Conservation (phyloP, 2,329 filamentous ascomycete genomes). For the Neofusicoccum ribis region DNA sequence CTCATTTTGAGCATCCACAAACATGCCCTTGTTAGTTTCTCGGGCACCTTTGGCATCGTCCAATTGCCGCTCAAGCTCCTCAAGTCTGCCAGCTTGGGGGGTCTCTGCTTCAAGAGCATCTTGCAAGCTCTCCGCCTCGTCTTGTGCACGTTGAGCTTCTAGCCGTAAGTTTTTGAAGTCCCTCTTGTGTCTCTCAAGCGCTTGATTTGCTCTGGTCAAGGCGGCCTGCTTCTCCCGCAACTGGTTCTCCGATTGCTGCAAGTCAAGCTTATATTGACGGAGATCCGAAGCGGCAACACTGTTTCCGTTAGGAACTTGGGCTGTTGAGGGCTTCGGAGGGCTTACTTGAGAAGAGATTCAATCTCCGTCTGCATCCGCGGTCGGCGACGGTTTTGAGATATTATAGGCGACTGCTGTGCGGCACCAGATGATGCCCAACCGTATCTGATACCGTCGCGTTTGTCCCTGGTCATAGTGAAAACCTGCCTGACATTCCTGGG, state of each 20-base stretch:
- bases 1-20: slow-evolving; percentile 49
- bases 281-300: slow-evolving; percentile 1
- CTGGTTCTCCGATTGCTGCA: slow-evolving; percentile 53
- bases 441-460: slow-evolving; percentile 62
- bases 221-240: slow-evolving; percentile 34
- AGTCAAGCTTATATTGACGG: slow-evolving; percentile 16
- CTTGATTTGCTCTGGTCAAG: slow-evolving; percentile 51
- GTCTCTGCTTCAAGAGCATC: slow-evolving; percentile 60
- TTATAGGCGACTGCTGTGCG: slow-evolving; percentile 27
- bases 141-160: slow-evolving; percentile 60
- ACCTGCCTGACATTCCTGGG: slow-evolving; percentile 73
- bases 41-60: slow-evolving; percentile 55
- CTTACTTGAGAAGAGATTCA: slow-evolving; percentile 63
- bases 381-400: slow-evolving; percentile 22
- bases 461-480: slow-evolving; percentile 61
- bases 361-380: slow-evolving; percentile 80
- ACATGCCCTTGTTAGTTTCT: slow-evolving; percentile 38
- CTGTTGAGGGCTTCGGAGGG: not conserved
- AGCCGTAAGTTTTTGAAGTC: slow-evolving; percentile 53
- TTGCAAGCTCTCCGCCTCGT: slow-evolving; percentile 62
- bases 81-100: slow-evolving; percentile 60
- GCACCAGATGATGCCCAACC: slow-evolving; percentile 38
- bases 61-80: slow-evolving; percentile 51
- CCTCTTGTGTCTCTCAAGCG: slow-evolving; percentile 52
- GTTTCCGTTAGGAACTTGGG: not conserved